Evolutionary conservation across 2,329 filamentous ascomycete species (phyloP), one percentile per base, ranked within the genome.

Genomic region (Leptographium lundbergii): DNA sequence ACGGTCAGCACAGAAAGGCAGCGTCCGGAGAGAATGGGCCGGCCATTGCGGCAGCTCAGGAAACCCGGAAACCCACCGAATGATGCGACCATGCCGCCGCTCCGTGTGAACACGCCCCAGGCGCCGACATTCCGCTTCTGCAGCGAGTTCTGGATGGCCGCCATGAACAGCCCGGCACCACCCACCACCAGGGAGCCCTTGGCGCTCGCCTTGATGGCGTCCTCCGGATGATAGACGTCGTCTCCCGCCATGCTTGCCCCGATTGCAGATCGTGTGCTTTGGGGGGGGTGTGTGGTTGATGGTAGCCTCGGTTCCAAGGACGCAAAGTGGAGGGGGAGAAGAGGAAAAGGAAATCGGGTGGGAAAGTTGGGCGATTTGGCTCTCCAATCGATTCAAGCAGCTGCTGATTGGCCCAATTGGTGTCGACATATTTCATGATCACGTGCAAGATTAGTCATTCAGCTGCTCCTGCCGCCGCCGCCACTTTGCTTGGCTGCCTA

Each of bases 91-190:
- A 86, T 86, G 68, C 85, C 78, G 65, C 91, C 91, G 60, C 85
- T 86, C 68, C 84, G 83, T 54, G 88, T 88, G 70, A 97, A 85
- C 68, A 96, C 81, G 65, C 88, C 88, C 77, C 86, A 82, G 62
- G 85, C 81, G 66, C 91, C 89, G 65, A 94, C 78, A 72, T 96
- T 96, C 70, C 83, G 80, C 77, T 85, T 91, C 59, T 86, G 80
- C 66, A 96, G 81, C 61, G 91, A 89, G 77, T 95, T 97, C 77
- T 91, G 88, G 65, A 95, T 80, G 7, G 75, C 75, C 7, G 69
- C 65, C 47, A 71, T 67, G 22, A 79, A 78, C 62, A 85, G 73
- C 66, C 86, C 86, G 57, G 77, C 77, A 60, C 74, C 73, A 65
- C 83, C 81, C 54, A 79, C 80, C 63, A 84, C 72, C 63, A 79